Conservation (phyloP, 176 grass and related monocot species). For the Ensete ventricosum region DNA sequence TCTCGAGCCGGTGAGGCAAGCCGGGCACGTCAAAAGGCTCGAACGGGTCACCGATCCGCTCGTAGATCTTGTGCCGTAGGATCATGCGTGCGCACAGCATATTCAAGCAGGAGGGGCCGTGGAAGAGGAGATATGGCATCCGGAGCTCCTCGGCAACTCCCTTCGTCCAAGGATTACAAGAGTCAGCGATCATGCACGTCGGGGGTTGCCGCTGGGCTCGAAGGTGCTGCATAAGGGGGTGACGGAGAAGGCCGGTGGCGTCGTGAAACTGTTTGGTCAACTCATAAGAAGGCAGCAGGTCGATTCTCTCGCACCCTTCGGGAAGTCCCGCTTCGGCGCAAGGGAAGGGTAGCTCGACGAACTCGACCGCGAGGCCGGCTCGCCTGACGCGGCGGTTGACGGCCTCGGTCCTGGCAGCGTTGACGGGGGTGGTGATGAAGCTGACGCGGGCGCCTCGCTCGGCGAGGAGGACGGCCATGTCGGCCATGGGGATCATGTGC, state of each 20-base stretch:
- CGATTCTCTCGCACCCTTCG: background rate
- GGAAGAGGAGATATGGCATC: background rate
- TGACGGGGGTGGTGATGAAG: background rate
- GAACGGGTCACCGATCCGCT: background rate
- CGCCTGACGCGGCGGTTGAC: no score
- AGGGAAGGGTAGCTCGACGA: constrained; percentile 1
- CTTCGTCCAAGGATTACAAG: background rate
- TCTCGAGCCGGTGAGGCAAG: constrained; percentile 27
- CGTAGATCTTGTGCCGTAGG: background rate
- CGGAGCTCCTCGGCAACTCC: background rate
- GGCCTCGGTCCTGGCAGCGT: background rate
- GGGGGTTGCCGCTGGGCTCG: background rate
- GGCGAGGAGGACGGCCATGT: constrained; percentile 7
- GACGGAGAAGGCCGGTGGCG: background rate
- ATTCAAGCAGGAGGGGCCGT: constrained; percentile 6
- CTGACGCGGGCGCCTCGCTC: background rate
- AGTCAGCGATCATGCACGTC: background rate
- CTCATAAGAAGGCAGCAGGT: background rate
- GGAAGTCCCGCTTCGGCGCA: background rate
- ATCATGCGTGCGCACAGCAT: background rate
- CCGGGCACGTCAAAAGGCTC: constrained; percentile 1
- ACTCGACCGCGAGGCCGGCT: background rate
- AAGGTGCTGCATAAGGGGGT: background rate
- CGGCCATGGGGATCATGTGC: constrained; percentile 10
- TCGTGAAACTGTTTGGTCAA: background rate